phyloP scores from a whole-genome alignment of 176 grass and related monocot species.

The Carex littledalei region DNA sequence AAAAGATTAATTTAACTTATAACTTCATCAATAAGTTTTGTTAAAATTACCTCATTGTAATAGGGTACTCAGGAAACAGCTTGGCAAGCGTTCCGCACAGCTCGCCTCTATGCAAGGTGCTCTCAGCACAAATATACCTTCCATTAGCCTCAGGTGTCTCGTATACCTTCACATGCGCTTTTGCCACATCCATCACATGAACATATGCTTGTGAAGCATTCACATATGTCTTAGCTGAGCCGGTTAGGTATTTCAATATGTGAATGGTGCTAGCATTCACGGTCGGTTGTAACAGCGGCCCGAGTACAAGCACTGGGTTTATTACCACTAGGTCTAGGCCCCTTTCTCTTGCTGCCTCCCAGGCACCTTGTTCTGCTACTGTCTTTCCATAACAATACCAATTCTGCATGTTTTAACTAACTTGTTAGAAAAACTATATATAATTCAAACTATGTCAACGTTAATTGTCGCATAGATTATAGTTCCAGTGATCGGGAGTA shows the following conservation, averaged over 20 bases:
- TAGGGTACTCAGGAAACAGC: slow-evolving; percentile 55
- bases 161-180: slow-evolving; percentile 59
- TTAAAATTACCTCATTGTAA: slow-evolving; percentile 45
- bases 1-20: not conserved
- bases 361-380: slow-evolving; percentile 59
- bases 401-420: slow-evolving; percentile 30
- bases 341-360: slow-evolving; percentile 41
- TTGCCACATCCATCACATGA: slow-evolving; percentile 66
- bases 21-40: not conserved
- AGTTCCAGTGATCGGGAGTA: not conserved
- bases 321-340: slow-evolving; percentile 57
- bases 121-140: slow-evolving; percentile 54
- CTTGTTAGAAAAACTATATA: not conserved
- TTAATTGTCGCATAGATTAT: not conserved
- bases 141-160: slow-evolving; percentile 45
- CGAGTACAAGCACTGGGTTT: slow-evolving; percentile 62
- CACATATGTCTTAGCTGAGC: slow-evolving; percentile 42
- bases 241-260: slow-evolving; percentile 76
- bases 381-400: slow-evolving; percentile 91
- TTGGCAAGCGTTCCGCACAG: slow-evolving; percentile 47
- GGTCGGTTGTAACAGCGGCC: slow-evolving; percentile 55
- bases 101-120: slow-evolving; percentile 64
- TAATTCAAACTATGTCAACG: not conserved
- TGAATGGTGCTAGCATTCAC: slow-evolving; percentile 73
- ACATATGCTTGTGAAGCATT: slow-evolving; percentile 92